Percentiles rank a stretch among this genome's conserved stretches.
Evolutionary conservation across 257 asterid species (phyloP).

Genomic region (Solanum pimpinellifolium): DNA sequence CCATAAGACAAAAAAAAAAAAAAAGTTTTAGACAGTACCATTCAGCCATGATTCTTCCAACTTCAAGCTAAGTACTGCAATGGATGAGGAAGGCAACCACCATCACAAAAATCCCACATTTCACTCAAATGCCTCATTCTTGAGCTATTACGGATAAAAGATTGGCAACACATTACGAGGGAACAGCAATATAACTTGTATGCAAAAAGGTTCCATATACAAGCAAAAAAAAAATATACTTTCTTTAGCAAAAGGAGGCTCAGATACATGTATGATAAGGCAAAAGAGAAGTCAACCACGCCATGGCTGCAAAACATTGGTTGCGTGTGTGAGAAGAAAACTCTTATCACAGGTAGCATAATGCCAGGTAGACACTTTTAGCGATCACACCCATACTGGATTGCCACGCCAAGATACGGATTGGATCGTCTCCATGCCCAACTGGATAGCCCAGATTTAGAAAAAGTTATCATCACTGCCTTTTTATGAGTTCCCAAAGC

Average conservation of each 20-base stretch:
- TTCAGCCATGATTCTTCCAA: not conserved
- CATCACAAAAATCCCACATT: not conserved
- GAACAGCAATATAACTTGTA: not conserved
- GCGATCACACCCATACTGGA: not conserved
- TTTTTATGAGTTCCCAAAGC: not conserved
- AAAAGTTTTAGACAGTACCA: not conserved
- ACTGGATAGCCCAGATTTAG: not conserved
- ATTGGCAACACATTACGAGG: not conserved
- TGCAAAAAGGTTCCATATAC: not conserved
- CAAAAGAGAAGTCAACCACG: not conserved
- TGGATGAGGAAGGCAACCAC: slow-evolving; percentile 2
- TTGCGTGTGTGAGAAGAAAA: not conserved
- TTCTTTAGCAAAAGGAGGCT: not conserved
- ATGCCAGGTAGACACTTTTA: not conserved
- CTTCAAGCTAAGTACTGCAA: not conserved
- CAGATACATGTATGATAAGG: not conserved
- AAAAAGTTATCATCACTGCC: not conserved
- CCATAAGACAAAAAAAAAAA: not conserved
- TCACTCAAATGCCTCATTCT: slow-evolving; percentile 5
- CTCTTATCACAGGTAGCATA: not conserved
- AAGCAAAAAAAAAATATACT: not conserved
- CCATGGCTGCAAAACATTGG: slow-evolving; percentile 21
- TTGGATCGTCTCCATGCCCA: not conserved
- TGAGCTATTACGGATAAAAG: not conserved
- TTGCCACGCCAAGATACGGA: not conserved